Evolutionary conservation across 2,329 filamentous ascomycete species (phyloP), one percentile per base, ranked within the genome.

Genomic region (Cercospora zeae-maydis): DNA sequence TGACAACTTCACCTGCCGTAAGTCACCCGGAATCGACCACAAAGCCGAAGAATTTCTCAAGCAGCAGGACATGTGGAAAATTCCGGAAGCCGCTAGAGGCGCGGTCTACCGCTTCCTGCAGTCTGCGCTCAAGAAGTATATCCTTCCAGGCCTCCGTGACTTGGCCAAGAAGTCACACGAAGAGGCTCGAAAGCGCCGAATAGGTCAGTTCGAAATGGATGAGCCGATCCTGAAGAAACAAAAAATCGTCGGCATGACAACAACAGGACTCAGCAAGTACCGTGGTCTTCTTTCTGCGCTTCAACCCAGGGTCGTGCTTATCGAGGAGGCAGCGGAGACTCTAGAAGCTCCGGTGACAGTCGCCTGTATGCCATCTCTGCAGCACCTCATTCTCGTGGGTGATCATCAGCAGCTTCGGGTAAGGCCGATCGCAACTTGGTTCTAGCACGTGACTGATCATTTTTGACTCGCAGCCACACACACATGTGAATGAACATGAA

Each of bases 321-420:
- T 96, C 54, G 89, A 95, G 78, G 89, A 95, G 77, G 89, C 90
- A 0, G 91, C 90, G 0, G 90, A 96, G 72, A 89, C 88, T 0
- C 82, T 87, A 5, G 88, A 91, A 72, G 84, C 85, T 6, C 85
- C 84, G 1, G 79, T 89, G 49, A 78, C 83, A 8, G 84, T 81
- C 5, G 83, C 84, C 11, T 88, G 86, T 72, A 73, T 89, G 34
- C 81, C 86, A 21, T 83, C 83, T 2, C 70, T 90, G 2, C 78
- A 90, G 67, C 87, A 90, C 63, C 77, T 89, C 33, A 84, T 89
- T 58, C 78, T 89, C 1, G 85, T 96, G 0, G 91, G 92, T 0
- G 91, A 96, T 71, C 91, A 96, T 68, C 84, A 91, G 74, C 92
- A 96, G 71, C 80, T 62, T 96, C 1, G 49, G 9, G 54, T 58